Evolutionary conservation across 1,139 yeast genomes (phyloP).

Genomic region (Magnusiomyces tetraspermus): DNA sequence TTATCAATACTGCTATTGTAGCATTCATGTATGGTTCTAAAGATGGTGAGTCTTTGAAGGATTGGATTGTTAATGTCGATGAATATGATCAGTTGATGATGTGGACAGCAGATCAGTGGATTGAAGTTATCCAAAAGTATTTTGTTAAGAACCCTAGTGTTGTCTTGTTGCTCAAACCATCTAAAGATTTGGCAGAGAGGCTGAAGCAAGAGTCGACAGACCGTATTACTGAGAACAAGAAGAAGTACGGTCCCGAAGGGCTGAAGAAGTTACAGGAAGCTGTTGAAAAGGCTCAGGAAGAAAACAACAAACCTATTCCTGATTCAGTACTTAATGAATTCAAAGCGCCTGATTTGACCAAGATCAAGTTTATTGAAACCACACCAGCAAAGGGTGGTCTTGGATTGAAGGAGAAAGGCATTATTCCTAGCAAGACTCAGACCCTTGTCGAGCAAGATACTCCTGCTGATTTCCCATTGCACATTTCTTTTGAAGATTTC

Average conservation of each 20-base stretch:
- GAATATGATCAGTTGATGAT: slow-evolving; percentile 50
- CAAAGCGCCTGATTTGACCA: slow-evolving; percentile 64
- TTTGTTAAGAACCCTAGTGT: slow-evolving; percentile 62
- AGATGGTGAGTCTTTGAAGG: slow-evolving; percentile 49
- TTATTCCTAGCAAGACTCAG: slow-evolving; percentile 20
- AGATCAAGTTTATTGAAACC: slow-evolving; percentile 64
- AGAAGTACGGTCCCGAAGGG: slow-evolving; percentile 52
- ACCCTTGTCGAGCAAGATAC: slow-evolving; percentile 27
- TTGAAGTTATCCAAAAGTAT: slow-evolving; percentile 41
- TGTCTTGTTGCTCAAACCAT: slow-evolving; percentile 68
- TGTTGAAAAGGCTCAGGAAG: slow-evolving; percentile 52
- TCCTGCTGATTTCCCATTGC: slow-evolving; percentile 52
- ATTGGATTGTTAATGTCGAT: slow-evolving; percentile 44
- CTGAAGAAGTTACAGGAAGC: slow-evolving; percentile 42
- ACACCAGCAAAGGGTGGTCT: slow-evolving; percentile 47
- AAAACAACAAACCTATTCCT: slow-evolving; percentile 72
- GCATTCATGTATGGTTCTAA: slow-evolving; percentile 72
- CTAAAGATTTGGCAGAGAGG: slow-evolving; percentile 47
- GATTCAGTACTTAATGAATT: slow-evolving; percentile 49
- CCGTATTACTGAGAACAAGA: slow-evolving; percentile 42
- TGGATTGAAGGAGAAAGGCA: slow-evolving; percentile 22
- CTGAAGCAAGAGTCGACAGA: slow-evolving; percentile 45
- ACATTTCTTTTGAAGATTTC: slow-evolving; percentile 69
- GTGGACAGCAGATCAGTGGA: slow-evolving; percentile 71
- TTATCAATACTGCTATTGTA: slow-evolving; percentile 59